Percentiles rank a stretch among this genome's conserved stretches.
Evolutionary conservation across 441 rosid genomes (phyloP).

Genomic region (Euphorbia celastroides): DNA sequence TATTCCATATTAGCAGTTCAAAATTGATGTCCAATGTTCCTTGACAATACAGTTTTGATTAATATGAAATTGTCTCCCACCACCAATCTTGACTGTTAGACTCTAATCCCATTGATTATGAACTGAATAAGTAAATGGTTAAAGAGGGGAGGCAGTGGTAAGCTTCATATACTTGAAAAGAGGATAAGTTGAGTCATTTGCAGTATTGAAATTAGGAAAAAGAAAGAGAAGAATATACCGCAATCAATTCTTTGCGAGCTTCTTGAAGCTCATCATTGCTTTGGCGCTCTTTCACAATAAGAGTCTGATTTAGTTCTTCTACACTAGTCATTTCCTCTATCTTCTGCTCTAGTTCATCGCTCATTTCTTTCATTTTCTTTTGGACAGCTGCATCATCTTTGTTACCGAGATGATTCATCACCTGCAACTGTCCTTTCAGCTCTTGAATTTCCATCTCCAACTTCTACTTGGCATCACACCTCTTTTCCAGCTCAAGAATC

Average conservation of each 20-base stretch:
- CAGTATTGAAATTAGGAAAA: not conserved
- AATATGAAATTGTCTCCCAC: not conserved
- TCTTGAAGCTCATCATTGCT: constrained; percentile 80
- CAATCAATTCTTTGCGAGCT: constrained; percentile 56
- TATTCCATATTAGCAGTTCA: not conserved
- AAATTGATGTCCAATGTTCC: not conserved
- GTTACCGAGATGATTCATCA: constrained; percentile 80
- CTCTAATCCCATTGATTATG: not conserved
- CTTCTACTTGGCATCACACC: constrained; percentile 70
- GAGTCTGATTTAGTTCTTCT: constrained; percentile 38
- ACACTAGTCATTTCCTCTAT: constrained; percentile 34
- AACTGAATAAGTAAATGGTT: not conserved
- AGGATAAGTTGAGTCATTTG: not conserved
- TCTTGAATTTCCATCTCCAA: constrained; percentile 88
- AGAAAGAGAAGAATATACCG: constrained; percentile 31
- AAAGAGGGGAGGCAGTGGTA: not conserved
- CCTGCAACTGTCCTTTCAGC: constrained; percentile 72
- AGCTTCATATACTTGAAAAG: not conserved
- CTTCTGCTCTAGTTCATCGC: constrained; percentile 52
- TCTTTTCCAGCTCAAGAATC: constrained; percentile 65
- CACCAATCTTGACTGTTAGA: not conserved
- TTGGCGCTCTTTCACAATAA: constrained; percentile 67
- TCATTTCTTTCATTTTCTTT: constrained; percentile 51
- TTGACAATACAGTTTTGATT: not conserved
- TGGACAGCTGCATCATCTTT: constrained; percentile 67